phyloP scores from a whole-genome alignment of 345 rosid genomes.

The Camelina hispida region DNA sequence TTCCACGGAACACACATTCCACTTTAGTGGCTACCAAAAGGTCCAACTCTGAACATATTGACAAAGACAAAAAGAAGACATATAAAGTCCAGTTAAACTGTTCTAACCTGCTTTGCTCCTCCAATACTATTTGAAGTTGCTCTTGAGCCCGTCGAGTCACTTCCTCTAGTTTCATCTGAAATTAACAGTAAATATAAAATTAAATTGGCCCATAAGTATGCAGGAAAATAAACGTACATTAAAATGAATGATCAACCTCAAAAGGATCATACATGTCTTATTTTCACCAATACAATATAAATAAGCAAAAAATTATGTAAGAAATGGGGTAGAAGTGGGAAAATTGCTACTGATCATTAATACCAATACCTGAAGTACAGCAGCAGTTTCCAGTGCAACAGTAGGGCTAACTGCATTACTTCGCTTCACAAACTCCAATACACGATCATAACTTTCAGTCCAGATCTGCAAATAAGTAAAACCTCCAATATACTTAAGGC shows the following conservation, averaged over 20 bases:
- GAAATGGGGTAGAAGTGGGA: slow-evolving; percentile 9
- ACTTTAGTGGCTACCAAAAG: slow-evolving; percentile 30
- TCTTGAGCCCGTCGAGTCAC: slow-evolving; percentile 98
- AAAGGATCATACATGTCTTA: slow-evolving; percentile 24
- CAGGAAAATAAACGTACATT: slow-evolving; percentile 22
- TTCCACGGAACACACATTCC: slow-evolving; percentile 32
- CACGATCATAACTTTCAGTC: slow-evolving; percentile 89
- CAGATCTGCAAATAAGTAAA: slow-evolving; percentile 63
- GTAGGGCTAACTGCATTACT: slow-evolving; percentile 96
- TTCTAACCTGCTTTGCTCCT: slow-evolving; percentile 90
- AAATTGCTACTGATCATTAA: slow-evolving; percentile 34
- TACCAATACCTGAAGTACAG: slow-evolving; percentile 90
- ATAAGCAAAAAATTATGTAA: background rate
- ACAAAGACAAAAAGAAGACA: background rate
- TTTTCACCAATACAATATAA: slow-evolving; percentile 12
- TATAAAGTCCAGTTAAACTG: slow-evolving; percentile 24
- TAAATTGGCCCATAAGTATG: slow-evolving; percentile 3
- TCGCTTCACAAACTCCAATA: slow-evolving; percentile 88
- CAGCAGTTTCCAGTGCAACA: slow-evolving; percentile 92
- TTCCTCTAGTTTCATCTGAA: slow-evolving; percentile 88
- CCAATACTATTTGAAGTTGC: slow-evolving; percentile 91
- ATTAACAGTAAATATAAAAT: slow-evolving; percentile 19
- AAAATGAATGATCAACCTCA: slow-evolving; percentile 20
- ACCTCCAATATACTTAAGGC: slow-evolving; percentile 21
- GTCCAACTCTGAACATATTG: slow-evolving; percentile 18